Percentiles rank a stretch among this genome's conserved stretches.
phyloP scores from a whole-genome alignment of 352 stramenopile genomes.

The Pythium diclinum region DNA sequence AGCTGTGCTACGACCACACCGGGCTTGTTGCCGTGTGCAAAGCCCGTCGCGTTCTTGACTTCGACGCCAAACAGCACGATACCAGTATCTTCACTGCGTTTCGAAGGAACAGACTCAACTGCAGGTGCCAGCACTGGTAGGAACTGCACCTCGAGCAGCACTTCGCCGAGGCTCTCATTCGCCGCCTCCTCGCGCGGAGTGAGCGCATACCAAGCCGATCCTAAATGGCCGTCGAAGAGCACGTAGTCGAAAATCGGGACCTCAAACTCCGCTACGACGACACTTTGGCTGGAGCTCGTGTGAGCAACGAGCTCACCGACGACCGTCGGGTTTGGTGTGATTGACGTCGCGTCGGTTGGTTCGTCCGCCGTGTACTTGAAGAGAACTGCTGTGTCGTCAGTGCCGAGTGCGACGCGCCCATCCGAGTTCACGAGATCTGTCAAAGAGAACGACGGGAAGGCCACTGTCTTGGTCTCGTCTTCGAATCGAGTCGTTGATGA shows the following conservation, averaged over 20 bases:
- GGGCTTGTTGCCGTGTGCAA: background rate
- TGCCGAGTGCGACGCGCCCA: conserved; percentile 6
- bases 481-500: background rate
- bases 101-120: background rate
- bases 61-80: conserved; percentile 11
- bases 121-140: conserved; percentile 19
- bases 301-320: conserved; percentile 23
- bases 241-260: conserved; percentile 51
- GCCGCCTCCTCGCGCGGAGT: background rate
- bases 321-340: conserved; percentile 30
- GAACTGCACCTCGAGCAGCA: conserved; percentile 46
- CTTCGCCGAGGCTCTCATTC: conserved; percentile 18
- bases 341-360: background rate
- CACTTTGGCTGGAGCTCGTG: background rate
- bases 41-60: conserved; percentile 1
- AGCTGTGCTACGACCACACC: conserved; percentile 23
- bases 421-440: conserved; percentile 6
- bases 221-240: conserved; percentile 40
- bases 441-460: conserved; percentile 19
- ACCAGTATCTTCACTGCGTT: background rate
- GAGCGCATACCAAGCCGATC: conserved; percentile 31
- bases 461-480: conserved; percentile 12
- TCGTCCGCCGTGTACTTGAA: conserved; percentile 12
- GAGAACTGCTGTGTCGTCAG: background rate
- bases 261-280: conserved; percentile 29